Conservation (phyloP, 148 eudicot species). For the Spergularia bocconei region DNA sequence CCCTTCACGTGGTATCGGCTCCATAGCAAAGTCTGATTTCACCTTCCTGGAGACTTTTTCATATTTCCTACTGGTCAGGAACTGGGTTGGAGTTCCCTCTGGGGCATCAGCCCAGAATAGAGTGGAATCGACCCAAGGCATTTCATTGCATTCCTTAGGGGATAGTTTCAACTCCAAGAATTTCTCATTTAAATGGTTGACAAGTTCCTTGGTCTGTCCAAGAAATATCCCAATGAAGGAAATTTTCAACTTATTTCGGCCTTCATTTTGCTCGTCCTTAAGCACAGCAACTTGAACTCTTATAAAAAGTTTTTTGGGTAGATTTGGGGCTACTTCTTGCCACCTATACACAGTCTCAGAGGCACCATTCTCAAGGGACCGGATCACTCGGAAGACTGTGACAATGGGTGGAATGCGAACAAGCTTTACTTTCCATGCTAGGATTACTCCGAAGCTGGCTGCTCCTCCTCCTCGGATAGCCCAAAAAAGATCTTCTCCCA, state of each 20-base stretch:
- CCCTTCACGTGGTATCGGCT: conserved; percentile 3
- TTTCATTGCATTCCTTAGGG: conserved; percentile 10
- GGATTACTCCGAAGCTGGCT: conserved; percentile 10
- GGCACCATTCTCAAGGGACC: conserved; percentile 5
- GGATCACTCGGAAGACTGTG: conserved; percentile 10
- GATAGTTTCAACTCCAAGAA: conserved; percentile 19
- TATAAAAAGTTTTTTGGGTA: conserved; percentile 5
- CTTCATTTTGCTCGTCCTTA: conserved; percentile 4
- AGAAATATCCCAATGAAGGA: conserved; percentile 19
- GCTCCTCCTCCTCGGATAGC: conserved; percentile 14
- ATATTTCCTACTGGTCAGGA: conserved; percentile 13
- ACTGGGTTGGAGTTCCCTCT: not conserved
- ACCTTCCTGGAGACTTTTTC: conserved; percentile 17
- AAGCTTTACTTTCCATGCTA: conserved; percentile 13
- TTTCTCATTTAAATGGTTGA: not conserved
- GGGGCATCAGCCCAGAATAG: conserved; percentile 17
- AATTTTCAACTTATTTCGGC: conserved; percentile 5
- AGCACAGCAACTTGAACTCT: not conserved
- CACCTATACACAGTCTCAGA: not conserved
- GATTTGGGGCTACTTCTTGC: conserved; percentile 13
- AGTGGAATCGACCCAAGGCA: conserved; percentile 25
- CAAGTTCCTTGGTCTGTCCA: conserved; percentile 4
- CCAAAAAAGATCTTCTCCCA: conserved; percentile 20
- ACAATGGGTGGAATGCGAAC: conserved; percentile 1
- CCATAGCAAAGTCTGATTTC: conserved; percentile 19